Percentiles rank a stretch among this genome's conserved stretches.
Evolutionary conservation across 768 basidiomycete species (phyloP).

Genomic region (Termitomyces sp.): DNA sequence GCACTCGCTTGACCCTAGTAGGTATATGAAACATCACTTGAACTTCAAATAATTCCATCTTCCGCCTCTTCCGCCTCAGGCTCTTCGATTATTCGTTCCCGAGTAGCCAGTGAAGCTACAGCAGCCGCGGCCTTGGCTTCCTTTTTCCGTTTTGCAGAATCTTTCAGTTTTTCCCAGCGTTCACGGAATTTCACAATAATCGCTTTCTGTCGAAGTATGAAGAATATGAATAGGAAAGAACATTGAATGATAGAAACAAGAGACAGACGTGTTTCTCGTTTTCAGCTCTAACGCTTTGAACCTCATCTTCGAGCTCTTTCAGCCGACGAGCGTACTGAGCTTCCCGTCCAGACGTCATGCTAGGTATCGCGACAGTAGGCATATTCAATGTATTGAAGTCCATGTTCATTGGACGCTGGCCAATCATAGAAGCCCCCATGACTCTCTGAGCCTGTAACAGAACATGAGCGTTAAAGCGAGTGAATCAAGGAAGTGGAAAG

Average conservation of each 20-base stretch:
- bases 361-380: slow-evolving; percentile 43
- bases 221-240: slow-evolving; percentile 6
- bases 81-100: slow-evolving; percentile 72
- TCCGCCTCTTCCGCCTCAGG: slow-evolving; percentile 50
- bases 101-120: slow-evolving; percentile 36
- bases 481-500: background rate
- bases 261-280: slow-evolving; percentile 75
- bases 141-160: slow-evolving; percentile 82
- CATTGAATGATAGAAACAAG: slow-evolving; percentile 5
- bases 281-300: slow-evolving; percentile 54
- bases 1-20: background rate
- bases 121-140: slow-evolving; percentile 59
- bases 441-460: slow-evolving; percentile 65
- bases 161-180: slow-evolving; percentile 87
- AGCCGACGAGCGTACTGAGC: slow-evolving; percentile 54
- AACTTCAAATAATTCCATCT: slow-evolving; percentile 22
- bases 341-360: slow-evolving; percentile 48
- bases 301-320: slow-evolving; percentile 80
- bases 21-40: background rate
- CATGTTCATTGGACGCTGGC: slow-evolving; percentile 39
- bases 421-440: slow-evolving; percentile 62
- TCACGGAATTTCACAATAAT: slow-evolving; percentile 82
- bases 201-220: slow-evolving; percentile 49
- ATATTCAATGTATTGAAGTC: slow-evolving; percentile 55
- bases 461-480: background rate